These are phyloP conservation scores for Aspergillus candidus DNA, from an alignment of 2,329 filamentous ascomycete genomes.

Conservation along the genomic window DNA sequence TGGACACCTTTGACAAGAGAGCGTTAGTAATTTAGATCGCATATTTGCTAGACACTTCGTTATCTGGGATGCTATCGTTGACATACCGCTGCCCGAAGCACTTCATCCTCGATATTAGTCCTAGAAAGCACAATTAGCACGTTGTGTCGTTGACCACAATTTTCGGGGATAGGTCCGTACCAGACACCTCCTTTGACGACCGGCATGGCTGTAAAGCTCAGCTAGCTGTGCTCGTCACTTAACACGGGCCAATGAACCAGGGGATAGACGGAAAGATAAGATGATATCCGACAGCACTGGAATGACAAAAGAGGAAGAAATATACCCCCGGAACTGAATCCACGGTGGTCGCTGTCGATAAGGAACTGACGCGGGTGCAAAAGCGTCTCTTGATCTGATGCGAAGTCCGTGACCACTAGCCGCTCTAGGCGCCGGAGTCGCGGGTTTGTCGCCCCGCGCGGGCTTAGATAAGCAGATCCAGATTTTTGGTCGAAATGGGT, in stretches of 20 bases:
- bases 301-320: not conserved
- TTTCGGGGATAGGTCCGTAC: conserved; percentile 22
- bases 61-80: not conserved
- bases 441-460: conserved; percentile 22
- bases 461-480: conserved; percentile 28
- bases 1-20: conserved; percentile 54
- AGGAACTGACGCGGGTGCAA: conserved; percentile 19
- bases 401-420: conserved; percentile 7
- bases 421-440: conserved; percentile 5
- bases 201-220: conserved; percentile 45
- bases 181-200: conserved; percentile 63
- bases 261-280: not conserved
- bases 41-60: conserved; percentile 7
- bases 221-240: conserved; percentile 1
- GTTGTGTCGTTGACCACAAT: not conserved
- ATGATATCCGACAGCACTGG: not conserved
- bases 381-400: conserved; percentile 9
- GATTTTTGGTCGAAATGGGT: conserved; percentile 23
- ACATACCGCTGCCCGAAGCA: conserved; percentile 77
- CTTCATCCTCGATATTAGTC: conserved; percentile 80
- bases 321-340: conserved; percentile 10
- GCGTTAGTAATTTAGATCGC: conserved; percentile 6
- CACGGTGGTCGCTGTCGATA: conserved; percentile 10
- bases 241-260: not conserved
- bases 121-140: conserved; percentile 22